A percentile compares a stretch with the other conserved stretches of the same genome.
Evolutionary conservation across 805 yeast genomes (phyloP).

Genomic region (Wickerhamomyces bisporus): DNA sequence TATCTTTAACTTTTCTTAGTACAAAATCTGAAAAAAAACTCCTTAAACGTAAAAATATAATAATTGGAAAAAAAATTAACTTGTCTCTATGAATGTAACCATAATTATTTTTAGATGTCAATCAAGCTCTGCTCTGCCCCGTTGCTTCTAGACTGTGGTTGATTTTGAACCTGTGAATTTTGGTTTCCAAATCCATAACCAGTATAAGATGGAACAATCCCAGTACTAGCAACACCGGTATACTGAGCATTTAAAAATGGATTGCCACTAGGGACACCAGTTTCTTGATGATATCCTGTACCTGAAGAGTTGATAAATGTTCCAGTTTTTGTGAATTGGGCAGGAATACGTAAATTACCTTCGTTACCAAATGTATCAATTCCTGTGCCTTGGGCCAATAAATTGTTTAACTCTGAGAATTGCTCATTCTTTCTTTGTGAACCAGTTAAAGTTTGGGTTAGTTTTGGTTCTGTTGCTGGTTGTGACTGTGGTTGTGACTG

Average conservation of each 20-base stretch:
- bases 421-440: slow-evolving; percentile 50
- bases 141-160: slow-evolving; percentile 14
- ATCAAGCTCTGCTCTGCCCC: slow-evolving; percentile 24
- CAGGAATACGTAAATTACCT: slow-evolving; percentile 81
- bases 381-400: slow-evolving; percentile 84
- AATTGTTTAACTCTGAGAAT: slow-evolving; percentile 67
- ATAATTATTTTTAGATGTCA: slow-evolving; percentile 20
- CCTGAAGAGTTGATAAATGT: slow-evolving; percentile 85
- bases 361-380: slow-evolving; percentile 90
- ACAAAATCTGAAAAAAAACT: not conserved
- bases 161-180: slow-evolving; percentile 20
- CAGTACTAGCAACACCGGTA: slow-evolving; percentile 63
- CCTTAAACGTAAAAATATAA: not conserved
- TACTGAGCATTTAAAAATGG: slow-evolving; percentile 58
- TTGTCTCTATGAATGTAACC: too few species aligned
- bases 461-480: slow-evolving; percentile 31
- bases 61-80: too few species aligned
- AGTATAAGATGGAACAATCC: slow-evolving; percentile 75
- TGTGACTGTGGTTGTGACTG: slow-evolving; percentile 25
- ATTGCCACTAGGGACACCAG: slow-evolving; percentile 27
- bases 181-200: slow-evolving; percentile 95
- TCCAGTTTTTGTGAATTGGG: slow-evolving; percentile 82
- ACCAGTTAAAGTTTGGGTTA: slow-evolving; percentile 46
- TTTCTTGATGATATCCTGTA: slow-evolving; percentile 51
- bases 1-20: too few species aligned